Conservation (phyloP, 1,284 basidiomycete species). For the Ustilago sp. region DNA sequence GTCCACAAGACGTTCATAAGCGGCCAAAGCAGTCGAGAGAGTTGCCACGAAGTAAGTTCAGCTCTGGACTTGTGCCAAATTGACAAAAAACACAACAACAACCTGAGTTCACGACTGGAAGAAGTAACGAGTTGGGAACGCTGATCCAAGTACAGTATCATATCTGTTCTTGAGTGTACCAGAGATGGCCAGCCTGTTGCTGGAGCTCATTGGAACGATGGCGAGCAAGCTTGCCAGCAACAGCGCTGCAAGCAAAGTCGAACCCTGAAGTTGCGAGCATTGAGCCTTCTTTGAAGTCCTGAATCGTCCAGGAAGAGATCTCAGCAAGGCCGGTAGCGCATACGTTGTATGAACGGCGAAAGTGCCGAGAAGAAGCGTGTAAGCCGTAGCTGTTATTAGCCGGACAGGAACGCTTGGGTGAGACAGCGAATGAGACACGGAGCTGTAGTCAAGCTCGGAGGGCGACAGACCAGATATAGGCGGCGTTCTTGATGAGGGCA, state of each 20-base stretch:
- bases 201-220: constrained; percentile 14
- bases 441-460: constrained; percentile 61
- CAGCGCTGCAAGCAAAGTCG: constrained; percentile 1
- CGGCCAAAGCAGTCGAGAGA: too few relatives aligned
- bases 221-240: constrained; percentile 32
- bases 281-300: background rate
- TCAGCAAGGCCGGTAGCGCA: constrained; percentile 19
- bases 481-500: constrained; percentile 26
- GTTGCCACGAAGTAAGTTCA: too few relatives aligned
- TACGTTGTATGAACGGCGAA: constrained; percentile 35
- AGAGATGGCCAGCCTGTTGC: constrained; percentile 23
- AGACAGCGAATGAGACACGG: constrained; percentile 49
- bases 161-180: constrained; percentile 33
- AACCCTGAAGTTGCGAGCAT: constrained; percentile 4
- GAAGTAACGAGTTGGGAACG: constrained; percentile 28
- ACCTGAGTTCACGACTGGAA: background rate
- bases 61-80: too few relatives aligned
- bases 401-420: constrained; percentile 14
- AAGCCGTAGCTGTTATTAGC: constrained; percentile 13
- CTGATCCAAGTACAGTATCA: constrained; percentile 26
- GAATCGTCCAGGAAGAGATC: background rate
- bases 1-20: too few relatives aligned
- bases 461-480: constrained; percentile 55
- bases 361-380: constrained; percentile 33
- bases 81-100: too few relatives aligned